Conservation (phyloP, 2,329 filamentous ascomycete species). For the Paraphaeosphaeria sporulosa region DNA sequence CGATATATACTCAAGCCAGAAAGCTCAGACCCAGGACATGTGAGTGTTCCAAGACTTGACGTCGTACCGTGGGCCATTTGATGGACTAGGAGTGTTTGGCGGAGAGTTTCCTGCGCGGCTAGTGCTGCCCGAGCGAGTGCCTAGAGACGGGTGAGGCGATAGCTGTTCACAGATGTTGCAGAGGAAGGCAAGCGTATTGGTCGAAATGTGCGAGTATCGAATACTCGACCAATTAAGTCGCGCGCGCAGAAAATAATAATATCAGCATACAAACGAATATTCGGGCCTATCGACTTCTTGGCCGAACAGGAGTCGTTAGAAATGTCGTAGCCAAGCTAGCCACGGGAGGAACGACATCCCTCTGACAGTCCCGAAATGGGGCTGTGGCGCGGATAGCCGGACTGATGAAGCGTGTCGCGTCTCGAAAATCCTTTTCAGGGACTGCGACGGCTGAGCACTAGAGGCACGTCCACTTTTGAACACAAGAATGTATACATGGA, state of each 20-base stretch:
- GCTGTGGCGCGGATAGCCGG: slow-evolving; percentile 14
- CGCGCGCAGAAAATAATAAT: background rate
- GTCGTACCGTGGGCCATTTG: slow-evolving; percentile 12
- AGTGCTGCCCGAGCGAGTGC: slow-evolving; percentile 1
- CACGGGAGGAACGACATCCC: slow-evolving; percentile 20
- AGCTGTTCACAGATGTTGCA: background rate
- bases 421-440: slow-evolving; percentile 23
- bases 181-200: background rate
- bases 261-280: background rate
- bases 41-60: slow-evolving; percentile 12
- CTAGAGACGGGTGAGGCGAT: slow-evolving; percentile 3
- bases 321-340: slow-evolving; percentile 25
- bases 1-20: slow-evolving; percentile 15
- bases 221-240: slow-evolving; percentile 22
- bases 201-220: slow-evolving; percentile 1
- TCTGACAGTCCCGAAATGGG: slow-evolving; percentile 5
- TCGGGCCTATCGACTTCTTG: slow-evolving; percentile 22
- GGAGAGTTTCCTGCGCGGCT: slow-evolving; percentile 10
- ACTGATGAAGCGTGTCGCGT: slow-evolving; percentile 27
- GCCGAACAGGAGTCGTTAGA: slow-evolving; percentile 31
- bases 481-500: background rate
- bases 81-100: slow-evolving; percentile 26
- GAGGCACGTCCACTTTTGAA: slow-evolving; percentile 7
- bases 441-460: slow-evolving; percentile 15
- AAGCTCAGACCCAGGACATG: slow-evolving; percentile 18